phyloP scores from a whole-genome alignment of 495 filamentous ascomycete genomes.

The Daldinia bambusicola region DNA sequence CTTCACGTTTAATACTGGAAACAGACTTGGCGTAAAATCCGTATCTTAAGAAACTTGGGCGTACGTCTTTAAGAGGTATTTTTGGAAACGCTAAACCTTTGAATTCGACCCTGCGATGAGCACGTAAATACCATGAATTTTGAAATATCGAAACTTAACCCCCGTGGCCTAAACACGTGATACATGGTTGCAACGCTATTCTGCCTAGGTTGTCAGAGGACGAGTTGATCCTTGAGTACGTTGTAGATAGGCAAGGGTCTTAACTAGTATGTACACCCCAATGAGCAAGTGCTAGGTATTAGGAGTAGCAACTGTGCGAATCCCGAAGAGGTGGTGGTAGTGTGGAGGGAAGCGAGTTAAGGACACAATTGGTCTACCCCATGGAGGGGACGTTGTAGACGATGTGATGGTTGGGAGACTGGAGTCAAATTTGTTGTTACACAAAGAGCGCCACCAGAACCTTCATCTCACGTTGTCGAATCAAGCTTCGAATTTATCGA shows the following conservation, averaged over 20 bases:
- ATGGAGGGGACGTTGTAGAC: background rate
- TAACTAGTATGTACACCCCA: background rate
- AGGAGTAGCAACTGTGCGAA: background rate
- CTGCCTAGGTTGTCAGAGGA: background rate
- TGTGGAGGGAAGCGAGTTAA: background rate
- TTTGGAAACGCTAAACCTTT: conserved; percentile 24
- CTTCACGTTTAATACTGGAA: conserved; percentile 15
- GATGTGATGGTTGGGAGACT: background rate
- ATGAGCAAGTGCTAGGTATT: background rate
- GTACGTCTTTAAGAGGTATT: conserved; percentile 36
- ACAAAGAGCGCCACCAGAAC: conserved; percentile 16
- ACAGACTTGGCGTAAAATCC: conserved; percentile 10
- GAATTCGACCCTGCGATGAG: background rate
- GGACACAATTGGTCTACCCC: background rate
- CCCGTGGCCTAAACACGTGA: background rate
- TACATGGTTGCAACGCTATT: background rate
- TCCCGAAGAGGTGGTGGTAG: conserved; percentile 8
- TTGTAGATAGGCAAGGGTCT: too few species aligned
- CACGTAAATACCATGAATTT: background rate
- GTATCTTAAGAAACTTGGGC: background rate
- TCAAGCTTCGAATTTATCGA: conserved; percentile 35
- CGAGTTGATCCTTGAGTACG: background rate
- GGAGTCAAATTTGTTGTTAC: conserved; percentile 6
- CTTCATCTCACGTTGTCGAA: conserved; percentile 31
- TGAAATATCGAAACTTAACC: conserved; percentile 5